Evolutionary conservation across 106 monocot genomes (phyloP), one percentile per base, ranked within the genome.

Genomic region (Acorus calamus): DNA sequence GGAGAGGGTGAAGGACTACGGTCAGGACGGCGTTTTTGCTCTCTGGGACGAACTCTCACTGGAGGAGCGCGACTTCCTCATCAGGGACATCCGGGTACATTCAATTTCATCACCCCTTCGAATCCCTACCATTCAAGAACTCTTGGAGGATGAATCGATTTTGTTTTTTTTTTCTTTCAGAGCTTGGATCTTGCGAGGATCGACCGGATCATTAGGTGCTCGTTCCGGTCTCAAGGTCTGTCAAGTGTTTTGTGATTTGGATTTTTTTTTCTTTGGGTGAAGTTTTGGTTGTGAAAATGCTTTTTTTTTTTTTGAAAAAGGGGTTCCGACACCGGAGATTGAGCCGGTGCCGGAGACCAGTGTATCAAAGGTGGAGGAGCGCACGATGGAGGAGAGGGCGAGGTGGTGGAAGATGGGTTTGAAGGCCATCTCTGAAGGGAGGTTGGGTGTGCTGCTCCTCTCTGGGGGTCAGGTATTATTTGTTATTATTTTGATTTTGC

Each of bases 341-440:
- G 87, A 91, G 56, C 90, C 96, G 3, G 96, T 96, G 44, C 96
- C 87, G 8, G 96, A 96, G 63, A 61, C 84, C 7, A 83, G 72
- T 80, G 87, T 96, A 7, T 96, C 91, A 8, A 91, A 71, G 8
- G 66, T 83, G 59, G 90, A 91, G 55, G 82, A 78, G 12, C 84
- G 96, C 74, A 85, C 76, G 52, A 48, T 50, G 2, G 77, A 62
- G 46, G 84, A 80, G 12, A 85, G 75, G 75, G 96, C 90, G 65
- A 73, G 79, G 61, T 96, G 90, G 96, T 96, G 90, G 87, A 96
- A 96, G 71, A 83, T 67, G 66, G 96, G 96, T 47, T 58, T 96
- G 72, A 96, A 87, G 81, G 90, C 96, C 60, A 87, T 96, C 50
- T 85, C 82, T 11, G 96, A 96, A 79, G 96, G 96, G 57, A 96